phyloP scores from a whole-genome alignment of 116 monocot species.

The Dioscorea cayenensis region DNA sequence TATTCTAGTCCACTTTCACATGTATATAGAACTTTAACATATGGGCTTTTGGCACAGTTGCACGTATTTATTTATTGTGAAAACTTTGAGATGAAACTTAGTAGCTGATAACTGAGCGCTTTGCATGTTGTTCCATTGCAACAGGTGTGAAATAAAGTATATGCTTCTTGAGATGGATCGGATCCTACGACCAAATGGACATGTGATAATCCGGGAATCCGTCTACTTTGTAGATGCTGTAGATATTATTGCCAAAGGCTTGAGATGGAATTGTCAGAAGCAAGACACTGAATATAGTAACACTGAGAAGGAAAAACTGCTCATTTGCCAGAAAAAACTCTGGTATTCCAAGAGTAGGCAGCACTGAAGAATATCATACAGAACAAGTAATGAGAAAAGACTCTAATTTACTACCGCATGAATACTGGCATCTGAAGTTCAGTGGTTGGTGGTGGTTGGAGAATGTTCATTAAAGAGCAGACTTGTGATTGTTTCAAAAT shows the following conservation, averaged over 20 bases:
- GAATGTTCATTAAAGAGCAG: too few species aligned
- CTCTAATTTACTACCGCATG: neutral
- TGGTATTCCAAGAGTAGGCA: slow-evolving; percentile 64
- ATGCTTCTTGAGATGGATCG: slow-evolving; percentile 97
- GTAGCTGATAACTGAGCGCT: neutral
- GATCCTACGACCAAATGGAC: slow-evolving; percentile 78
- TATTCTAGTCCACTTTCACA: too few species aligned
- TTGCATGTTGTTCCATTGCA: neutral
- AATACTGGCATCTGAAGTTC: neutral
- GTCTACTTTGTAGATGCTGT: slow-evolving; percentile 73
- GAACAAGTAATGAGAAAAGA: neutral
- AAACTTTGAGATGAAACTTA: neutral
- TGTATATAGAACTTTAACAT: too few species aligned
- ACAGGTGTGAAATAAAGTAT: slow-evolving; percentile 91
- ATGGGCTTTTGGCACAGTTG: too few species aligned
- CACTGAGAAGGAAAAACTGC: slow-evolving; percentile 74
- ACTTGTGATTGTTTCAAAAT: too few species aligned
- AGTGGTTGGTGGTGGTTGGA: too few species aligned
- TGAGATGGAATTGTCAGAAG: slow-evolving; percentile 80
- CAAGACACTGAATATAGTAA: slow-evolving; percentile 58
- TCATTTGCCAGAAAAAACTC: slow-evolving; percentile 92
- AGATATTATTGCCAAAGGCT: slow-evolving; percentile 52
- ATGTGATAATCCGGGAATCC: slow-evolving; percentile 75
- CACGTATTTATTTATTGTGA: neutral
- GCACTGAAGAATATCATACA: slow-evolving; percentile 6